Evolutionary conservation across 2,329 filamentous ascomycete genomes (phyloP), one percentile per base, ranked within the genome.

Genomic region (Domatiomyces catenatus): DNA sequence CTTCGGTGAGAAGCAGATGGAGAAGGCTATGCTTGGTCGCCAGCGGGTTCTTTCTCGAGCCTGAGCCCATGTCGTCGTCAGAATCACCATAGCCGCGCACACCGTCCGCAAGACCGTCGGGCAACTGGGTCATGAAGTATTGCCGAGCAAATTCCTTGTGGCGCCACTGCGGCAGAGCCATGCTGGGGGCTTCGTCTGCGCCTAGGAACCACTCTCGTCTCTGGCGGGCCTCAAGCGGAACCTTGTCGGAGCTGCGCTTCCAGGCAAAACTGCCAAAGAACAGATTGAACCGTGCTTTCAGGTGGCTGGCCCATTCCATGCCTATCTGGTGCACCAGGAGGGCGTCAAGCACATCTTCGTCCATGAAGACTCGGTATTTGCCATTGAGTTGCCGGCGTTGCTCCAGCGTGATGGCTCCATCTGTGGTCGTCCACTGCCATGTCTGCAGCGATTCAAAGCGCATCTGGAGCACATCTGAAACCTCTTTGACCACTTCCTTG

Each of bases 311-410:
- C 71, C 74, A 77, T 47, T 68, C 69, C 3, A 73, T 62, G 5
- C 75, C 76, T 36, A 79, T 66, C 53, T 71, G 76, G 44, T 79
- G 73, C 2, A 78, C 61, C 20, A 79, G 67, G 6, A 79, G 68
- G 1, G 73, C 71, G 56, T 78, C 73, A 6, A 78, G 68, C 18
- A 77, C 64, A 53, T 81, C 77, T 56, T 76, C 74, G 47, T 79
- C 74, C 67, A 77, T 76, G 58, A 71, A 78, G 22, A 79, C 72
- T 1, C 76, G 68, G 58, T 80, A 81, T 52, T 75, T 74, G 2
- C 75, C 74, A 55, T 76, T 78, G 36, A 79, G 59, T 48, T 76
- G 72, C 6, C 73, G 69, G 36, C 75, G 69, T 66, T 73, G 71
- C 45, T 74, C 67, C 1, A 78, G 58, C 1, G 68, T 64, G 6